phyloP scores from a whole-genome alignment of 768 basidiomycete genomes.

The Fomitopsis serialis region DNA sequence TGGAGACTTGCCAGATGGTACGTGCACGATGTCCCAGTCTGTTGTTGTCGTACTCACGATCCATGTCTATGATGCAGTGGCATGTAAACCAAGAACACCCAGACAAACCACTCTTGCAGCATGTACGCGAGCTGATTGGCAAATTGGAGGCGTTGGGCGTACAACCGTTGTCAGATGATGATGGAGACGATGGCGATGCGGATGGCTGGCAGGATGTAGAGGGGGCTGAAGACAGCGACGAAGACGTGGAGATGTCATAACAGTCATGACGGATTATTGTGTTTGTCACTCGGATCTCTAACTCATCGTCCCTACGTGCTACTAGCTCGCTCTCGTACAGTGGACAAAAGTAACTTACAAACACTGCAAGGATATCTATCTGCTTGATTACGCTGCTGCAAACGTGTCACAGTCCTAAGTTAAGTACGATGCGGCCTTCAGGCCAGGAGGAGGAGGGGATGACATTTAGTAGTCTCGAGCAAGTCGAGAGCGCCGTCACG shows the following conservation, averaged over 20 bases:
- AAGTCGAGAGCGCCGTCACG: no score
- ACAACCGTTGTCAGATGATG: slow-evolving; percentile 49
- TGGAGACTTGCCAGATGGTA: slow-evolving; percentile 80
- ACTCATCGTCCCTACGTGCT: no score
- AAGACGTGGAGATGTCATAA: slow-evolving; percentile 39
- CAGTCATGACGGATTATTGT: no score
- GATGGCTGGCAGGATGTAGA: slow-evolving; percentile 62
- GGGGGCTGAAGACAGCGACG: slow-evolving; percentile 43
- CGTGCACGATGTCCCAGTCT: slow-evolving; percentile 24
- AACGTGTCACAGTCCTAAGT: no score
- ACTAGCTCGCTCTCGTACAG: no score
- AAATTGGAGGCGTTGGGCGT: slow-evolving; percentile 67
- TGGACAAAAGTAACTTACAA: no score
- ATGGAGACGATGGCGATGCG: slow-evolving; percentile 47
- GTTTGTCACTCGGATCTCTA: no score
- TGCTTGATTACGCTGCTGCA: no score
- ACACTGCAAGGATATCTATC: no score
- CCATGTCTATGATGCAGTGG: slow-evolving; percentile 37
- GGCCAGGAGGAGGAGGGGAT: no score
- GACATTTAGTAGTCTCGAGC: no score
- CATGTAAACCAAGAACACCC: slow-evolving; percentile 68
- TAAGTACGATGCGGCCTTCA: no score
- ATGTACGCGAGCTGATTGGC: slow-evolving; percentile 66
- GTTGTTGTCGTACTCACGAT: neutral
- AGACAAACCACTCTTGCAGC: slow-evolving; percentile 71